Percentiles rank a stretch among this genome's conserved stretches.
phyloP scores from a whole-genome alignment of 768 basidiomycete genomes.

The Crucibulum laeve region DNA sequence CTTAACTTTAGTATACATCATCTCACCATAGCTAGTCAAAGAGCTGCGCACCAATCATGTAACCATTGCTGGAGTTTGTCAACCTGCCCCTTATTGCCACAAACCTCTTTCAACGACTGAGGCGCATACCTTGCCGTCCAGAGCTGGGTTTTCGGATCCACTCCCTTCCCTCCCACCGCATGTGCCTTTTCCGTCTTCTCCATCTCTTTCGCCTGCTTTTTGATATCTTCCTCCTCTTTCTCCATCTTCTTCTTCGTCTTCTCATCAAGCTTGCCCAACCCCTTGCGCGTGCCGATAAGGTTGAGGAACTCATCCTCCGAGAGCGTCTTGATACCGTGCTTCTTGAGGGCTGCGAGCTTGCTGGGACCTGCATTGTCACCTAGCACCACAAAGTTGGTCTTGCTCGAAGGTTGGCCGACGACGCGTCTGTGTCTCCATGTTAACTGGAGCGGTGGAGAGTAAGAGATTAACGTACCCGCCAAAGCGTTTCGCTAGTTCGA shows the following conservation, averaged over 20 bases:
- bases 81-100: conserved; percentile 90
- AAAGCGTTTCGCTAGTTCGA: conserved; percentile 86
- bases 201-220: conserved; percentile 71
- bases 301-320: conserved; percentile 85
- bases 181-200: conserved; percentile 58
- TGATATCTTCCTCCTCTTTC: conserved; percentile 76
- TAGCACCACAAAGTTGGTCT: conserved; percentile 85
- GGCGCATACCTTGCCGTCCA: conserved; percentile 98
- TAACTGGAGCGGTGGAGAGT: not conserved
- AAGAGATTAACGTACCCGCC: conserved; percentile 65
- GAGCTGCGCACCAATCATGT: conserved; percentile 78
- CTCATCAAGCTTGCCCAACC: conserved; percentile 57
- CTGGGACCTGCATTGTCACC: conserved; percentile 85
- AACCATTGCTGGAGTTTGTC: conserved; percentile 90
- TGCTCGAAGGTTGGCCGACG: conserved; percentile 81
- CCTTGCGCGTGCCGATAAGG: conserved; percentile 72
- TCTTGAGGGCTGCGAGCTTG: conserved; percentile 85
- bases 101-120: conserved; percentile 80
- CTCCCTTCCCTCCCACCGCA: conserved; percentile 17
- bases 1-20: not conserved
- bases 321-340: conserved; percentile 70
- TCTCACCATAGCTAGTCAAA: not conserved
- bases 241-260: conserved; percentile 79
- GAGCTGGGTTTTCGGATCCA: conserved; percentile 59
- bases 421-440: conserved; percentile 57